phyloP scores from a whole-genome alignment of 176 grass and related monocot genomes.

The Puccinellia tenuiflora region DNA sequence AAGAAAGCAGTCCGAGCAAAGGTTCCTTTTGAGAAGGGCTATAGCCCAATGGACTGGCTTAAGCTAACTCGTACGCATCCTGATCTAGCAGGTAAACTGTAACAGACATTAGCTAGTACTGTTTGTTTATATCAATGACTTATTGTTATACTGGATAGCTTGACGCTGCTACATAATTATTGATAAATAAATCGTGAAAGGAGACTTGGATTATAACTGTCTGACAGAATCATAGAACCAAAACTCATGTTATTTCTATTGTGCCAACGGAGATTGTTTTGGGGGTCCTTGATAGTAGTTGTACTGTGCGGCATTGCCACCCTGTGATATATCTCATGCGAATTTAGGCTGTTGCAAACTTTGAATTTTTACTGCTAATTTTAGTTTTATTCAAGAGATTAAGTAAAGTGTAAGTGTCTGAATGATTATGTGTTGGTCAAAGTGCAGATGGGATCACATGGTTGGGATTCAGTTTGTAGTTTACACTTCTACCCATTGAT shows the following conservation, averaged over 20 bases:
- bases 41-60: constrained; percentile 92
- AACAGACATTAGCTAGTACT: neutral
- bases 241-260: neutral
- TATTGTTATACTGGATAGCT: neutral
- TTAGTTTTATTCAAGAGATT: neutral
- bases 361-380: neutral
- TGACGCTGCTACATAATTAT: neutral
- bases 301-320: neutral
- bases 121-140: neutral
- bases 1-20: constrained; percentile 65
- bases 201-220: neutral
- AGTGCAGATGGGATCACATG: neutral
- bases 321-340: neutral
- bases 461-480: neutral
- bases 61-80: constrained; percentile 76
- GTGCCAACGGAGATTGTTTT: neutral
- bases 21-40: constrained; percentile 90
- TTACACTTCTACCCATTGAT: neutral
- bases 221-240: neutral
- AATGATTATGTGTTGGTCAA: neutral
- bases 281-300: neutral
- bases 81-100: constrained; percentile 73
- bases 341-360: neutral
- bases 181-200: neutral
- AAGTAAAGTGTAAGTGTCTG: neutral